A percentile compares a stretch with the other conserved stretches of the same genome.
Conservation (phyloP, 1,284 basidiomycete genomes). For the Puccinia polysora region DNA sequence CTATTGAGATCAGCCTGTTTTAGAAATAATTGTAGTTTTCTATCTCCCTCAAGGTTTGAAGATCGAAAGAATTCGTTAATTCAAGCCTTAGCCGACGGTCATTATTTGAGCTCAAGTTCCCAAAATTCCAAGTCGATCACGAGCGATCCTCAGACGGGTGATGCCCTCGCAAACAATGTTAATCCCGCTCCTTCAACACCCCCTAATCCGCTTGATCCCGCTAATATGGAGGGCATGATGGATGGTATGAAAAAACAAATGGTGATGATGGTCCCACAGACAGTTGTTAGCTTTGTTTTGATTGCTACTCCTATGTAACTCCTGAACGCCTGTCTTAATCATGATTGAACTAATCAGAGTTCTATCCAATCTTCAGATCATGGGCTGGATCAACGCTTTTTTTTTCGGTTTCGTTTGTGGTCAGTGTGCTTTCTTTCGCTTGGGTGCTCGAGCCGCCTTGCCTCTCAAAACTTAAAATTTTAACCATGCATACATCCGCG, state of each 20-base stretch:
- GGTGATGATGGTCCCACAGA: conserved; percentile 54
- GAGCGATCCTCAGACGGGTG: conserved; percentile 56
- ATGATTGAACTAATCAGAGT: too few relatives aligned
- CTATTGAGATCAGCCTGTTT: conserved; percentile 12
- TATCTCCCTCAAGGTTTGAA: conserved; percentile 45
- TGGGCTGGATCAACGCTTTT: conserved; percentile 99
- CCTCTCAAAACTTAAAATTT: not conserved
- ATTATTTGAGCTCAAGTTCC: not conserved
- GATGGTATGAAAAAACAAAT: conserved; percentile 98
- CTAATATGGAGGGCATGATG: conserved; percentile 97
- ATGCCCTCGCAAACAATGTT: conserved; percentile 55
- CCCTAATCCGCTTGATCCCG: conserved; percentile 70
- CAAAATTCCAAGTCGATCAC: conserved; percentile 59
- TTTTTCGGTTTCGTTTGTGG: conserved; percentile 93
- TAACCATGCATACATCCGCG: not conserved
- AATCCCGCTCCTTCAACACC: conserved; percentile 50
- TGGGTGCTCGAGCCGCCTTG: not conserved
- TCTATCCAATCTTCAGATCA: conserved; percentile 62
- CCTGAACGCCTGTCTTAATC: conserved; percentile 93
- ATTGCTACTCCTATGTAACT: too few relatives aligned
- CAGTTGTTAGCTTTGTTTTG: conserved; percentile 19
- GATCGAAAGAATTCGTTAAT: conserved; percentile 47
- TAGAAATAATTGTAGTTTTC: conserved; percentile 16
- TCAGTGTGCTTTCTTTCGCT: not conserved
- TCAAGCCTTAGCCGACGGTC: conserved; percentile 60